These are phyloP conservation scores for Populus pruinosa DNA, from an alignment of 345 rosid species.

Conservation along the genomic window DNA sequence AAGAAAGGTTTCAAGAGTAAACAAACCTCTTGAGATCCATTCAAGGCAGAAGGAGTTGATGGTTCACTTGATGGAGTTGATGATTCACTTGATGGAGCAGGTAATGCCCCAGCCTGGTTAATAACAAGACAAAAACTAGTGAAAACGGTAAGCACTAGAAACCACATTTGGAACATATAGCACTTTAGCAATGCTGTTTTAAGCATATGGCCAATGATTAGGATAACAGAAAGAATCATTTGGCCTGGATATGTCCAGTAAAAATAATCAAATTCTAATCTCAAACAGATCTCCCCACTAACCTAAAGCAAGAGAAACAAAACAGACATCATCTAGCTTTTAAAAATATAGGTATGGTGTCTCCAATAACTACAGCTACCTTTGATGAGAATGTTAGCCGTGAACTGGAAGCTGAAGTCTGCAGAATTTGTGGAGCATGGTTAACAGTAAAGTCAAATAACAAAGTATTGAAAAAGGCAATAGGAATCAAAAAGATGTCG, in stretches of 20 bases:
- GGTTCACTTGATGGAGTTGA: slow-evolving; percentile 20
- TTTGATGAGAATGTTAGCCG: slow-evolving; percentile 19
- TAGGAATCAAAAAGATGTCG: not conserved
- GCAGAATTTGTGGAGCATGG: slow-evolving; percentile 1
- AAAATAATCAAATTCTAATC: not conserved
- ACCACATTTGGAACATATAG: slow-evolving; percentile 1
- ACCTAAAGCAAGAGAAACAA: not conserved
- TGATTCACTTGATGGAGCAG: slow-evolving; percentile 41
- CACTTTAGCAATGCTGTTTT: not conserved
- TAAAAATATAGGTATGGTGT: not conserved
- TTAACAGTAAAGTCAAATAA: not conserved
- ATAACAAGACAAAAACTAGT: slow-evolving; percentile 16
- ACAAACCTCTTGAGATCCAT: slow-evolving; percentile 52
- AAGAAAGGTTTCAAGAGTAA: not conserved
- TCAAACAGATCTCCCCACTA: not conserved
- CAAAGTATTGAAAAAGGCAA: not conserved
- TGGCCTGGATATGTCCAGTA: not conserved
- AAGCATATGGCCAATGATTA: not conserved
- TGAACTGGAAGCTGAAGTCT: slow-evolving; percentile 21
- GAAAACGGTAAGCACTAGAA: not conserved
- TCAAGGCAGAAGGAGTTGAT: slow-evolving; percentile 33
- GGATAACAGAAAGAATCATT: not conserved
- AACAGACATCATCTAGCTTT: not conserved
- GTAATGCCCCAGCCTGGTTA: slow-evolving; percentile 49
- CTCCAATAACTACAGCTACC: slow-evolving; percentile 14